Percentiles rank a stretch among this genome's conserved stretches.
These are phyloP conservation scores for Aspergillus ostianus DNA, from an alignment of 495 filamentous ascomycete species.

Conservation along the genomic window DNA sequence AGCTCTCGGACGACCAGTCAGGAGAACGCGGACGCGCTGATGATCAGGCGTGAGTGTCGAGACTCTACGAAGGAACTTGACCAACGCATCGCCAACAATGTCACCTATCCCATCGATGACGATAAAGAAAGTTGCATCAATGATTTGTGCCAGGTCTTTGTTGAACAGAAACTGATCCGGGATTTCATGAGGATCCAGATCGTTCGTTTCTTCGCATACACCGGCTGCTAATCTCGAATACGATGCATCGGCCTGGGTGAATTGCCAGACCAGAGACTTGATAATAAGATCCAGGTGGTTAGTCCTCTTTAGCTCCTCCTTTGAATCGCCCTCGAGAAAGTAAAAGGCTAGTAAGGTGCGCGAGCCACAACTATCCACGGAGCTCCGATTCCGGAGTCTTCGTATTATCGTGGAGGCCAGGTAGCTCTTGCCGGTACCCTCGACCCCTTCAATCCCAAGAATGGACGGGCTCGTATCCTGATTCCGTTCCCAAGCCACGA, in stretches of 20 bases:
- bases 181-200: slow-evolving; percentile 32
- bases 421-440: slow-evolving; percentile 38
- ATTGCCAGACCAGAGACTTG: slow-evolving; percentile 37
- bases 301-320: slow-evolving; percentile 17
- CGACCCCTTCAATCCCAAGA: slow-evolving; percentile 30
- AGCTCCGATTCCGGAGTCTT: slow-evolving; percentile 26
- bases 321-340: slow-evolving; percentile 39
- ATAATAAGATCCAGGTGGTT: slow-evolving; percentile 24
- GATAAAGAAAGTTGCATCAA: slow-evolving; percentile 35
- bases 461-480: slow-evolving; percentile 19
- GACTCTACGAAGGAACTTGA: slow-evolving; percentile 22
- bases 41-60: slow-evolving; percentile 8
- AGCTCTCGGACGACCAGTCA: slow-evolving; percentile 18
- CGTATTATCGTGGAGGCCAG: slow-evolving; percentile 36
- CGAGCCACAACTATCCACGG: slow-evolving; percentile 26
- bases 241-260: slow-evolving; percentile 33
- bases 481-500: slow-evolving; percentile 28
- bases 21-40: slow-evolving; percentile 17
- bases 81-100: slow-evolving; percentile 25
- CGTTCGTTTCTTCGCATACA: slow-evolving; percentile 25
- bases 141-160: slow-evolving; percentile 21
- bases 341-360: slow-evolving; percentile 33
- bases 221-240: slow-evolving; percentile 34
- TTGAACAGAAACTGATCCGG: slow-evolving; percentile 32
- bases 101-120: slow-evolving; percentile 33